A percentile compares a stretch with the other conserved stretches of the same genome.
Conservation (phyloP, 352 stramenopile species). For the Globisporangium ultimum region DNA sequence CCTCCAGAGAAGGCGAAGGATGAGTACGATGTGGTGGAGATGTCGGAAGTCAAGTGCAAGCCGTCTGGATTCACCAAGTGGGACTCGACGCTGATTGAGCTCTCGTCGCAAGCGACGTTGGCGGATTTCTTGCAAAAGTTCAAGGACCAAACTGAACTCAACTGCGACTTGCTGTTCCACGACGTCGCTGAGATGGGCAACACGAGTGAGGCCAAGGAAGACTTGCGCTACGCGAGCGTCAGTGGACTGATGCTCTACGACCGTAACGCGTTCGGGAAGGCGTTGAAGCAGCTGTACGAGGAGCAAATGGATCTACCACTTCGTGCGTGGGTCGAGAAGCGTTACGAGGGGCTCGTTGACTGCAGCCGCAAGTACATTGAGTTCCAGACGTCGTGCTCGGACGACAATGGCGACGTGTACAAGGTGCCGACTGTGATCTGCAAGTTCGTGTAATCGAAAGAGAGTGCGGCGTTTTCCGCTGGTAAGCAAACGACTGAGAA, state of each 20-base stretch:
- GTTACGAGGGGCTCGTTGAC: slow-evolving; percentile 82
- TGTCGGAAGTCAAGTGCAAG: slow-evolving; percentile 86
- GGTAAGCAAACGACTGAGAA: slow-evolving; percentile 5
- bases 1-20: slow-evolving; percentile 85
- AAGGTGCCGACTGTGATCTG: slow-evolving; percentile 85
- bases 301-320: slow-evolving; percentile 54
- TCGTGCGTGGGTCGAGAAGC: slow-evolving; percentile 62
- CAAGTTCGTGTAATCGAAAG: slow-evolving; percentile 60
- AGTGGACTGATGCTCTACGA: slow-evolving; percentile 87
- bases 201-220: slow-evolving; percentile 49
- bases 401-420: slow-evolving; percentile 79
- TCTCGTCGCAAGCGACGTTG: slow-evolving; percentile 65
- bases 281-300: slow-evolving; percentile 69
- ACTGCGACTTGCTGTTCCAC: slow-evolving; percentile 84
- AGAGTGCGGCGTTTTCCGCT: not conserved
- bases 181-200: slow-evolving; percentile 67
- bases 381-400: slow-evolving; percentile 82
- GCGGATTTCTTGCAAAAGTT: slow-evolving; percentile 65
- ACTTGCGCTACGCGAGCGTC: slow-evolving; percentile 58
- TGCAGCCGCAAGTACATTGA: slow-evolving; percentile 80
- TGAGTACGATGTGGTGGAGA: slow-evolving; percentile 89
- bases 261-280: slow-evolving; percentile 73
- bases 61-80: slow-evolving; percentile 90
- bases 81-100: slow-evolving; percentile 82
- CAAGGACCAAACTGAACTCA: slow-evolving; percentile 67